These are phyloP conservation scores for Eutrema salsugineum DNA, from an alignment of 441 rosid species.

Conservation along the genomic window DNA sequence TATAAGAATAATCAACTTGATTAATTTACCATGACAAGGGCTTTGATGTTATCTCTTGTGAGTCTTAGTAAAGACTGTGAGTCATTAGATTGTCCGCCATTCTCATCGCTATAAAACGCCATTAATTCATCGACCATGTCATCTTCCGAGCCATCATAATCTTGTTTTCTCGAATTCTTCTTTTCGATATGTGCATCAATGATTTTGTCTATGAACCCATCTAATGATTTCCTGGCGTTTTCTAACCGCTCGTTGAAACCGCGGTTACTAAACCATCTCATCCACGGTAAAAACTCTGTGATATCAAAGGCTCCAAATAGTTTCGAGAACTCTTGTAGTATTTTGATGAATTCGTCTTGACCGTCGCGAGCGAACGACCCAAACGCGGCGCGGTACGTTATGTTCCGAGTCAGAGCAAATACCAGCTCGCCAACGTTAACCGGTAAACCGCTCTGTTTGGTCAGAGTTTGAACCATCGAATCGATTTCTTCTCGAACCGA, in stretches of 20 bases:
- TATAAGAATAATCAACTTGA: not conserved
- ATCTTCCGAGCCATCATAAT: conserved; percentile 20
- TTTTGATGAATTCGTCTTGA: conserved; percentile 46
- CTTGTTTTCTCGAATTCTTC: conserved; percentile 19
- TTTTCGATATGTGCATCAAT: conserved; percentile 53
- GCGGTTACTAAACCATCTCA: conserved; percentile 38
- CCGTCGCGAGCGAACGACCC: conserved; percentile 51
- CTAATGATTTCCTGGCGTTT: conserved; percentile 45
- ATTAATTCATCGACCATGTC: conserved; percentile 65
- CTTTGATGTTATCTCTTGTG: conserved; percentile 56
- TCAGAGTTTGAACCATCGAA: conserved; percentile 27
- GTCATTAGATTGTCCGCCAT: conserved; percentile 24
- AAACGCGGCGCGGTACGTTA: conserved; percentile 54
- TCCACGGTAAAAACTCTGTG: conserved; percentile 48
- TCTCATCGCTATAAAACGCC: conserved; percentile 37
- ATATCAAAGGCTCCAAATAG: conserved; percentile 58
- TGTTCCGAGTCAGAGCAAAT: conserved; percentile 43
- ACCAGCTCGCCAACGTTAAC: conserved; percentile 52
- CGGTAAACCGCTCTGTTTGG: conserved; percentile 23
- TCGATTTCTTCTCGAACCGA: conserved; percentile 55
- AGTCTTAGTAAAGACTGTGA: conserved; percentile 36
- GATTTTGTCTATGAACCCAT: conserved; percentile 50
- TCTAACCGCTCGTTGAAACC: conserved; percentile 35
- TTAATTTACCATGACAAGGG: conserved; percentile 50
- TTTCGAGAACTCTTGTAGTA: conserved; percentile 57